Conservation (phyloP, 2,329 filamentous ascomycete species). For the Blumeria hordei region DNA sequence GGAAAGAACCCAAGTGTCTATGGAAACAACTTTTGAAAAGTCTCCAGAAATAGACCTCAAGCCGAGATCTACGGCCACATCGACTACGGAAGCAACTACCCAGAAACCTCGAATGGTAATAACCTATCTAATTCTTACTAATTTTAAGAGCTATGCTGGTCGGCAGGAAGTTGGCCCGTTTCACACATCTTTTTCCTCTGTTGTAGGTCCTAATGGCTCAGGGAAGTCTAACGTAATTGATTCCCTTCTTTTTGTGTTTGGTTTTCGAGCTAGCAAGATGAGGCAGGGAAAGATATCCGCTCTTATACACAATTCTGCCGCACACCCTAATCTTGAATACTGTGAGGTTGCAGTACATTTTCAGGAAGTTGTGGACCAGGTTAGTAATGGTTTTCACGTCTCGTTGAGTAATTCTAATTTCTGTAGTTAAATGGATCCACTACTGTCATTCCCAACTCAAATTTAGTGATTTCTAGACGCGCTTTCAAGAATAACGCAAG, state of each 20-base stretch:
- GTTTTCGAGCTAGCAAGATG: constrained; percentile 98
- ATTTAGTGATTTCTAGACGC: constrained; percentile 67
- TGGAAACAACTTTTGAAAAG: constrained; percentile 57
- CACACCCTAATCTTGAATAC: constrained; percentile 59
- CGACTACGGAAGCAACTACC: constrained; percentile 46
- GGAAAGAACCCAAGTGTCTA: constrained; percentile 23
- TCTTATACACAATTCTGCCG: constrained; percentile 87
- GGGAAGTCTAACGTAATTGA: constrained; percentile 99
- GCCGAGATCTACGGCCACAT: constrained; percentile 45
- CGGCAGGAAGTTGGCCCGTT: constrained; percentile 90
- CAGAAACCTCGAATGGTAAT: constrained; percentile 81
- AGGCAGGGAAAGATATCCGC: constrained; percentile 95
- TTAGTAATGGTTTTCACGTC: constrained; percentile 15
- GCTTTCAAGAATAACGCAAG: constrained; percentile 97
- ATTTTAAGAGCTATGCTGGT: constrained; percentile 98
- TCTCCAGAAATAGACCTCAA: constrained; percentile 89
- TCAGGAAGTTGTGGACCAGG: constrained; percentile 74
- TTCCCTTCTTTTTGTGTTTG: constrained; percentile 94
- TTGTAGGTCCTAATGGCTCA: constrained; percentile 92
- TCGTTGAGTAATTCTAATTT: constrained; percentile 3
- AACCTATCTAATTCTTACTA: constrained; percentile 72
- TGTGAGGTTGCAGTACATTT: constrained; percentile 97
- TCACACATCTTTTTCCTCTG: constrained; percentile 89
- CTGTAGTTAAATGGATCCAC: constrained; percentile 42
- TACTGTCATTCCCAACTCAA: constrained; percentile 59